Evolutionary conservation across 257 asterid species (phyloP).

Genomic region (Linaria vulgaris): DNA sequence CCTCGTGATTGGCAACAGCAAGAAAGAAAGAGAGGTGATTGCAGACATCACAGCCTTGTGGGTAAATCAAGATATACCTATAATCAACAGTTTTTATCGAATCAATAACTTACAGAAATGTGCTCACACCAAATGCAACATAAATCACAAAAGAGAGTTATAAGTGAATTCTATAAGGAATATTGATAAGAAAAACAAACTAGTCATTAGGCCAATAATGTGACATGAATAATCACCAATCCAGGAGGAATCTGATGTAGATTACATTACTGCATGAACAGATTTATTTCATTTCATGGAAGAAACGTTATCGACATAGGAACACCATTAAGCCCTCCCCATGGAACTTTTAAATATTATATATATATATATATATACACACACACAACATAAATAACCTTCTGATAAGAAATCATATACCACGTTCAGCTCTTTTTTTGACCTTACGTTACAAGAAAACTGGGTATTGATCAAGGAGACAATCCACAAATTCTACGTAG

Average conservation of each 20-base stretch:
- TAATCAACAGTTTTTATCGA: conserved; percentile 30
- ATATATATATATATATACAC: no score
- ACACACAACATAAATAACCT: no score
- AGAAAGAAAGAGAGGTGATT: conserved; percentile 94
- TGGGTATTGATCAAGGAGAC: conserved; percentile 12
- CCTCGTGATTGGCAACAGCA: conserved; percentile 93
- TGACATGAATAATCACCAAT: background rate
- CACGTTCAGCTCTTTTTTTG: conserved; percentile 7
- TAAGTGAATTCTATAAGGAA: background rate
- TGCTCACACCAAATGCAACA: background rate
- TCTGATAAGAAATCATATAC: conserved; percentile 18
- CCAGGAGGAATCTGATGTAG: conserved; percentile 4
- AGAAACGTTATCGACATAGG: conserved; percentile 14
- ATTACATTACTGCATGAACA: conserved; percentile 5
- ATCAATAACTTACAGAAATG: conserved; percentile 15
- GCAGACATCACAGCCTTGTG: conserved; percentile 95
- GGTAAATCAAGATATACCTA: conserved; percentile 93
- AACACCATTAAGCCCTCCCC: conserved; percentile 30
- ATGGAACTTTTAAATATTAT: no score
- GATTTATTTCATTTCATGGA: conserved; percentile 17
- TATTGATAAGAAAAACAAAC: background rate
- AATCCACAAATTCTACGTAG: background rate
- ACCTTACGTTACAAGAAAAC: conserved; percentile 9
- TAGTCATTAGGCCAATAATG: conserved; percentile 3
- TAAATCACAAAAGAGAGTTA: background rate